phyloP scores from a whole-genome alignment of 371 early-diverging fungal species.

The Funneliformis caledonium region DNA sequence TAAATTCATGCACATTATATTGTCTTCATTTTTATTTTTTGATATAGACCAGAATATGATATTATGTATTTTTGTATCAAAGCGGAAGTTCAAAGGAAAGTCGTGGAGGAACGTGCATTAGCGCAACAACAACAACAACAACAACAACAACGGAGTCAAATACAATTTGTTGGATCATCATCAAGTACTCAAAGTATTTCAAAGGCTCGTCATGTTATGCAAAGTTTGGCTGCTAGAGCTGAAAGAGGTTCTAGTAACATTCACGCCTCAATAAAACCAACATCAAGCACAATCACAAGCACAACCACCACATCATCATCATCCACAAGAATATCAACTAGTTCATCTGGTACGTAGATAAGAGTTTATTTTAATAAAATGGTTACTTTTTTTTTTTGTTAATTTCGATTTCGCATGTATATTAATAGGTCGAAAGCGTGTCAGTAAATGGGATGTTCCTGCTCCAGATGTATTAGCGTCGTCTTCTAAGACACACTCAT shows the following conservation, averaged over 20 bases:
- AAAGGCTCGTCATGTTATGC: conserved; percentile 38
- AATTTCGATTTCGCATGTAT: not conserved
- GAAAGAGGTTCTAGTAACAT: not conserved
- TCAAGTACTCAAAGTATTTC: conserved; percentile 27
- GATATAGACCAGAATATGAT: conserved; percentile 6
- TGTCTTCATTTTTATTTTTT: not conserved
- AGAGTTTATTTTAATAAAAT: no score
- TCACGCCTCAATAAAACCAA: not conserved
- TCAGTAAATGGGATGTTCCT: conserved; percentile 40
- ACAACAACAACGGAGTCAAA: conserved; percentile 40
- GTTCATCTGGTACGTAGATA: not conserved
- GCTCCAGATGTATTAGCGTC: not conserved
- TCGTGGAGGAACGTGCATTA: conserved; percentile 40
- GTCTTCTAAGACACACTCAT: not conserved
- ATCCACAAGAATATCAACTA: not conserved
- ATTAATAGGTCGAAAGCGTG: conserved; percentile 33
- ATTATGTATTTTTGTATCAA: conserved; percentile 16
- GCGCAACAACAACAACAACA: not conserved
- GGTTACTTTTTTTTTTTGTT: not conserved
- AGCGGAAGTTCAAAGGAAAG: conserved; percentile 39
- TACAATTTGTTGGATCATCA: conserved; percentile 36
- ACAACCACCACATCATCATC: not conserved
- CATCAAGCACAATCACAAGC: not conserved
- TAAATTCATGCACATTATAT: conserved; percentile 42
- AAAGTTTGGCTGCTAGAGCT: conserved; percentile 39